Conservation (phyloP, 1,284 basidiomycete species). For the Malassezia brasiliensis region DNA sequence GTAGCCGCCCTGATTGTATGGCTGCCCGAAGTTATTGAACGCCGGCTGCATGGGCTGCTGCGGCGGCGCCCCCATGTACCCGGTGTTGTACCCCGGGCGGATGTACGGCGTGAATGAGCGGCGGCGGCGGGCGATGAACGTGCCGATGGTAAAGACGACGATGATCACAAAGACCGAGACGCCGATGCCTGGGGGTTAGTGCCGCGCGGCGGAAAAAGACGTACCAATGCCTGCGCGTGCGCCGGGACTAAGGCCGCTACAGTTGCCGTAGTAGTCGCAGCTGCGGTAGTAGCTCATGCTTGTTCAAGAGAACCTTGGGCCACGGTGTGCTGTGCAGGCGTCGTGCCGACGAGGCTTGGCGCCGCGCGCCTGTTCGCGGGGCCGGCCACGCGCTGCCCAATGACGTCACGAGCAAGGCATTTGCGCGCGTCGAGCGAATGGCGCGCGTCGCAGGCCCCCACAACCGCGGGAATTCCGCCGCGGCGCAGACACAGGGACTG, state of each 20-base stretch:
- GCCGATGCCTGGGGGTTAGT: not conserved
- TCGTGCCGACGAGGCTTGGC: too few species aligned
- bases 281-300: not conserved
- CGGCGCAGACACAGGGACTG: too few species aligned
- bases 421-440: too few species aligned
- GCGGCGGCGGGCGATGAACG: conserved; percentile 2
- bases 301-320: too few species aligned
- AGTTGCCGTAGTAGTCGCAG: not conserved
- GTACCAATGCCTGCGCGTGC: conserved; percentile 11
- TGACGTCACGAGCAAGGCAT: not conserved
- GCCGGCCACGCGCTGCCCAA: not conserved
- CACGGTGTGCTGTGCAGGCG: too few species aligned
- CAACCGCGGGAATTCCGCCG: too few species aligned
- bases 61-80: not conserved
- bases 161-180: conserved; percentile 7
- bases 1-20: not conserved
- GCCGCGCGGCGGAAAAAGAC: not conserved
- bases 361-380: not conserved
- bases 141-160: conserved; percentile 1
- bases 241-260: not conserved
- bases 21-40: not conserved
- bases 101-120: conserved; percentile 5
- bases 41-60: conserved; percentile 2
- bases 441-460: too few species aligned
- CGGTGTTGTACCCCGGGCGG: conserved; percentile 1